phyloP scores from a whole-genome alignment of 331 rosid genomes.

The Quercus lobata region DNA sequence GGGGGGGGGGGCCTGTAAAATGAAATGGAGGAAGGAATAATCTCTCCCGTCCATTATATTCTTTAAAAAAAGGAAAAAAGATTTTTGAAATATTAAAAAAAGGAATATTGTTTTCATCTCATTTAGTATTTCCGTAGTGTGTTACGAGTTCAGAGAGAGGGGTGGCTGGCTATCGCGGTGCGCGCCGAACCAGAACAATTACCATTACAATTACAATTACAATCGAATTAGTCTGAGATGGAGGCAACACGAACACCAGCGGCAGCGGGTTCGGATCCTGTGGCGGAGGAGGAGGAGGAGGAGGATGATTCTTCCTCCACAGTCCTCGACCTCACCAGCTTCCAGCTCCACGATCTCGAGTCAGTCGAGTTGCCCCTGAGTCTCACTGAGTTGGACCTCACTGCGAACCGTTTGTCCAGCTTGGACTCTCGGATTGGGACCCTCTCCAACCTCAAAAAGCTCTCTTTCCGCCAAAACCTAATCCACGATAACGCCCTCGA shows the following conservation, averaged over 20 bases:
- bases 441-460: constrained; percentile 66
- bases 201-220: too few relatives aligned
- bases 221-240: constrained; percentile 17
- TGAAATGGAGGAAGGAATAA: too few relatives aligned
- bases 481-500: constrained; percentile 57
- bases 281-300: constrained; percentile 15
- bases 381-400: constrained; percentile 88
- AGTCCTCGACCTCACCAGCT: constrained; percentile 77
- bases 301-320: constrained; percentile 48
- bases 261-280: constrained; percentile 17
- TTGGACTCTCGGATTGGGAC: constrained; percentile 73
- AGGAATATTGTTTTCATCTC: too few relatives aligned
- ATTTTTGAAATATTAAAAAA: too few relatives aligned
- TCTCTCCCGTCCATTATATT: too few relatives aligned
- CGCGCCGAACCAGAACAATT: too few relatives aligned
- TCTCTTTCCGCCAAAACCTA: constrained; percentile 86
- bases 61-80: too few relatives aligned
- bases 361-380: constrained; percentile 60
- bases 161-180: too few relatives aligned
- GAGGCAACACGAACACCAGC: constrained; percentile 27
- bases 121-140: too few relatives aligned
- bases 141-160: too few relatives aligned
- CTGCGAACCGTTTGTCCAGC: constrained; percentile 71
- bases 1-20: too few relatives aligned
- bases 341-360: constrained; percentile 80